phyloP scores from a whole-genome alignment of 176 grass and related monocot species.

The Puccinellia tenuiflora region DNA sequence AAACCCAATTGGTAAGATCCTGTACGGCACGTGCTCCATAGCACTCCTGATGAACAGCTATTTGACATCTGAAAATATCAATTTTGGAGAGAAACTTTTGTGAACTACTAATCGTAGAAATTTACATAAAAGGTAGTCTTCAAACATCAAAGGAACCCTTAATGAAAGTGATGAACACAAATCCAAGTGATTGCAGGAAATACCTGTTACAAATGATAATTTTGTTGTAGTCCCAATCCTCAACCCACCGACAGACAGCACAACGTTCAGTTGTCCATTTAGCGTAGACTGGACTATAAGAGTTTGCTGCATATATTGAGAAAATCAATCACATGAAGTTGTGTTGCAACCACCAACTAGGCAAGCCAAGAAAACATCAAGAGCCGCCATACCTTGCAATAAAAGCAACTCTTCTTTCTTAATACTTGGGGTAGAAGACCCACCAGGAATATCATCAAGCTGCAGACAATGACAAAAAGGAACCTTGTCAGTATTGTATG shows the following conservation, averaged over 20 bases:
- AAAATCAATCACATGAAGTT: slow-evolving; percentile 9
- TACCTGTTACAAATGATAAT: slow-evolving; percentile 99
- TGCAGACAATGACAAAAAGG: slow-evolving; percentile 22
- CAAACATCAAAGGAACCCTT: not conserved
- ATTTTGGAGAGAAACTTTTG: not conserved
- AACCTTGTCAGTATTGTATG: not conserved
- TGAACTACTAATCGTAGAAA: not conserved
- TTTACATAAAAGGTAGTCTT: not conserved
- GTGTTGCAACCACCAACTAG: not conserved
- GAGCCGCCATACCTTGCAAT: slow-evolving; percentile 29
- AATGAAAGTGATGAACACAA: not conserved
- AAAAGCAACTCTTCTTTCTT: slow-evolving; percentile 52
- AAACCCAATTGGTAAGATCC: slow-evolving; percentile 90
- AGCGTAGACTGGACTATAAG: slow-evolving; percentile 63
- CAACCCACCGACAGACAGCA: slow-evolving; percentile 94
- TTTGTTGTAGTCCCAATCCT: slow-evolving; percentile 99
- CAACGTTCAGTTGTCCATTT: slow-evolving; percentile 97
- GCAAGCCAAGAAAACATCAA: slow-evolving; percentile 14
- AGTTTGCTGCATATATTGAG: slow-evolving; percentile 45
- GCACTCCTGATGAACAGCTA: slow-evolving; percentile 95
- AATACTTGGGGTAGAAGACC: slow-evolving; percentile 18
- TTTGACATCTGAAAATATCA: slow-evolving; percentile 73
- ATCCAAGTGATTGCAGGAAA: not conserved
- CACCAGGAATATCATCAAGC: slow-evolving; percentile 49
- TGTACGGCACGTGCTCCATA: slow-evolving; percentile 62